phyloP scores from a whole-genome alignment of 2,329 filamentous ascomycete species.

The Phoma sp. region DNA sequence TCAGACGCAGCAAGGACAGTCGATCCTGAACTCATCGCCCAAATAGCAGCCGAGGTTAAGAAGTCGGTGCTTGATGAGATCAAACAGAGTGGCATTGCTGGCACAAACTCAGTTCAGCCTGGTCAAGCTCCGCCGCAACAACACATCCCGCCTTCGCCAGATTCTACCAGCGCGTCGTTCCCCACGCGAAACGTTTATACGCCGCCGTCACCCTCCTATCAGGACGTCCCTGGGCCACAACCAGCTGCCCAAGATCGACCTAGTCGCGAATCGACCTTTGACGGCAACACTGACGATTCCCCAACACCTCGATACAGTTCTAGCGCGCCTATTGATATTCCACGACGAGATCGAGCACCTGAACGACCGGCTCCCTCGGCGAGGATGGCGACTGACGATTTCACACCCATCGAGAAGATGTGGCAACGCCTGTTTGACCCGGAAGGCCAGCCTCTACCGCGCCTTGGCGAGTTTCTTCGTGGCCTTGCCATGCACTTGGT shows the following conservation, averaged over 20 bases:
- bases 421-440: constrained; percentile 80
- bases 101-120: constrained; percentile 39
- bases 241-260: constrained; percentile 49
- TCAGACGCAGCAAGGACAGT: constrained; percentile 59
- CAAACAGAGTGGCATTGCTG: constrained; percentile 52
- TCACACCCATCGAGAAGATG: constrained; percentile 65
- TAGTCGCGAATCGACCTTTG: constrained; percentile 39
- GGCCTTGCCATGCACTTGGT: constrained; percentile 79
- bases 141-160: constrained; percentile 51
- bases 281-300: constrained; percentile 39
- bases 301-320: constrained; percentile 38
- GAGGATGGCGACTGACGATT: constrained; percentile 47
- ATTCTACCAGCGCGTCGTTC: constrained; percentile 57
- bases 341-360: constrained; percentile 27
- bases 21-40: constrained; percentile 66
- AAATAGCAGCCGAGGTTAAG: constrained; percentile 67
- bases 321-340: constrained; percentile 35
- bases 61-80: constrained; percentile 55
- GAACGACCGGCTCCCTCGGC: constrained; percentile 36
- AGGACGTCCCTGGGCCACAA: constrained; percentile 39
- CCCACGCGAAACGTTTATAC: constrained; percentile 60
- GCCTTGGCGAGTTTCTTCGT: constrained; percentile 74
- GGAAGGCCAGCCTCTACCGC: constrained; percentile 70
- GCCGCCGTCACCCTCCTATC: constrained; percentile 60
- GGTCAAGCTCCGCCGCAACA: constrained; percentile 46